These are phyloP conservation scores for Daedaleopsis nitida DNA, from an alignment of 768 basidiomycete genomes.

Conservation along the genomic window DNA sequence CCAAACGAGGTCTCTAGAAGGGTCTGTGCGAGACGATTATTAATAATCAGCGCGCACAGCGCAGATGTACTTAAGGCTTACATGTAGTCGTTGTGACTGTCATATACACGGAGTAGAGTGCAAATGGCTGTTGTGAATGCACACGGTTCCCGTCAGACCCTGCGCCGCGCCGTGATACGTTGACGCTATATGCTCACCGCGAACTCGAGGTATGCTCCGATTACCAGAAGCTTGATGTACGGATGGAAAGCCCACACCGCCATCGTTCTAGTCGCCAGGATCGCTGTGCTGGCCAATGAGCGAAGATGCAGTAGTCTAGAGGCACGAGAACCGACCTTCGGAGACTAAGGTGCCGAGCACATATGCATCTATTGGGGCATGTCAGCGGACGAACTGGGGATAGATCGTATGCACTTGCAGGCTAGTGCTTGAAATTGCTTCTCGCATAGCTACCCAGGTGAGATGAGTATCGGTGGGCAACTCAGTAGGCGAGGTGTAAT, in stretches of 20 bases:
- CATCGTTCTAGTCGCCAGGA: constrained; percentile 8
- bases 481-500: background rate
- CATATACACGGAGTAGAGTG: background rate
- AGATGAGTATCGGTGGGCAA: background rate
- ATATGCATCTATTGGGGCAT: background rate
- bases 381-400: background rate
- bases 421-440: background rate
- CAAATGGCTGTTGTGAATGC: background rate
- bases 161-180: background rate
- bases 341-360: background rate
- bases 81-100: background rate
- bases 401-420: background rate
- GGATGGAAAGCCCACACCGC: constrained; percentile 12
- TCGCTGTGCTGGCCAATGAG: background rate
- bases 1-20: background rate
- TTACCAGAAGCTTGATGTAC: background rate
- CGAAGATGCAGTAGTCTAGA: background rate
- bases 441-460: background rate
- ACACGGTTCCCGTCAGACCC: background rate
- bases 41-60: too few species aligned
- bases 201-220: background rate
- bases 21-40: background rate
- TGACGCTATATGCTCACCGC: background rate
- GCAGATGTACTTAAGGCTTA: too few species aligned
- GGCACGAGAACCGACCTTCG: background rate